These are phyloP conservation scores for Calonectria hongkongensis DNA, from an alignment of 2,329 filamentous ascomycete genomes.

Conservation along the genomic window DNA sequence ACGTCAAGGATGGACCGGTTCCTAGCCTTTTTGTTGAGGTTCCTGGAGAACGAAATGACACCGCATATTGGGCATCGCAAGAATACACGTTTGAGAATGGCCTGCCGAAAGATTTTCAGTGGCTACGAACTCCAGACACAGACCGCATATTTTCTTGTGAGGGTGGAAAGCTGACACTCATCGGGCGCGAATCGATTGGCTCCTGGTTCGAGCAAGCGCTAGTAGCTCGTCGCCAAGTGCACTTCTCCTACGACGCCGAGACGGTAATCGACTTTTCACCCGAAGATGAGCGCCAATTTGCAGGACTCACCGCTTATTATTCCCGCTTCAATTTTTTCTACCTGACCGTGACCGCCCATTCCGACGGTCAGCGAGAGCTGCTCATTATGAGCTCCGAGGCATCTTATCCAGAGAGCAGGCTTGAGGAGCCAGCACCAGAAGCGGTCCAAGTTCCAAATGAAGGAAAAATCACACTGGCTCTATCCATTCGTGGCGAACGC, in stretches of 20 bases:
- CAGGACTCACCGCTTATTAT: conserved; percentile 78
- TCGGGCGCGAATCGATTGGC: conserved; percentile 71
- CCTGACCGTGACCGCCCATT: conserved; percentile 74
- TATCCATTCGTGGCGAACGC: conserved; percentile 69
- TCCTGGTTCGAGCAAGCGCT: conserved; percentile 77
- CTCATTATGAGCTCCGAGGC: conserved; percentile 74
- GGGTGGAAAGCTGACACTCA: conserved; percentile 65
- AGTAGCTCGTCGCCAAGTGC: conserved; percentile 72
- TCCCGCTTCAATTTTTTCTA: conserved; percentile 80
- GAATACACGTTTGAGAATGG: conserved; percentile 67
- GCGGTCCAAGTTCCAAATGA: conserved; percentile 70
- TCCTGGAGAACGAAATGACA: conserved; percentile 68
- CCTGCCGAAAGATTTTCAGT: conserved; percentile 73
- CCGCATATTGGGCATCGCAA: conserved; percentile 69
- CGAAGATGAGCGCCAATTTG: conserved; percentile 75
- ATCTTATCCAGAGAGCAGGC: conserved; percentile 71
- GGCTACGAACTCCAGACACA: conserved; percentile 73
- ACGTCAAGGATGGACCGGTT: conserved; percentile 75
- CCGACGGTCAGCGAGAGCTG: conserved; percentile 74
- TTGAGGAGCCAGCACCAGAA: conserved; percentile 65
- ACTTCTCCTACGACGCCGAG: conserved; percentile 78
- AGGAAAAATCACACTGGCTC: conserved; percentile 72
- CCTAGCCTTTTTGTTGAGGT: conserved; percentile 73
- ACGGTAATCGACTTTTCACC: conserved; percentile 73
- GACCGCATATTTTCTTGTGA: conserved; percentile 69